Evolutionary conservation across 345 rosid genomes (phyloP).

Genomic region (Salix exigua): DNA sequence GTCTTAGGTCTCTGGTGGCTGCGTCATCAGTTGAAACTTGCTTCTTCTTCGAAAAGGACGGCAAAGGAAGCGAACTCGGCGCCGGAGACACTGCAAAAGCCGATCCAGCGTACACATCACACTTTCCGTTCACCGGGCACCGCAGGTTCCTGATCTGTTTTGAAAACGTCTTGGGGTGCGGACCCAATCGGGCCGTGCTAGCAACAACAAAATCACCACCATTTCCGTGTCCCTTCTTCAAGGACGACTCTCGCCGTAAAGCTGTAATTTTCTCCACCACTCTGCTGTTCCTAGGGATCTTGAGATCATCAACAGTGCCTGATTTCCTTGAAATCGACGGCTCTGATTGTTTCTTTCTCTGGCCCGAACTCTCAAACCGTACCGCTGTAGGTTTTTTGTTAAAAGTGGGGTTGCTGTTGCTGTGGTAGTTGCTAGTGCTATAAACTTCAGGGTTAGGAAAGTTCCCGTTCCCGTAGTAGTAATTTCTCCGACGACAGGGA

Average conservation of each 20-base stretch:
- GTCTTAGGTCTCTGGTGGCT: slow-evolving; percentile 62
- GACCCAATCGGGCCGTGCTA: slow-evolving; percentile 29
- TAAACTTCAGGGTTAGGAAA: background rate
- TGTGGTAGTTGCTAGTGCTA: background rate
- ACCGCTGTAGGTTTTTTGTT: slow-evolving; percentile 42
- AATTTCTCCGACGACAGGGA: slow-evolving; percentile 50
- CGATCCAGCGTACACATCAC: slow-evolving; percentile 53
- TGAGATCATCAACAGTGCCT: slow-evolving; percentile 36
- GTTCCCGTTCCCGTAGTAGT: slow-evolving; percentile 15
- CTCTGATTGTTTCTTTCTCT: slow-evolving; percentile 39
- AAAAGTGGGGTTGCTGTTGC: slow-evolving; percentile 15
- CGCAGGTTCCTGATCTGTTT: slow-evolving; percentile 23
- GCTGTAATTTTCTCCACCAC: slow-evolving; percentile 43
- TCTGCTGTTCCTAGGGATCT: slow-evolving; percentile 14
- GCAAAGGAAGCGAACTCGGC: slow-evolving; percentile 60
- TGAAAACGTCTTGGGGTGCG: slow-evolving; percentile 27
- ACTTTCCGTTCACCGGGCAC: slow-evolving; percentile 24
- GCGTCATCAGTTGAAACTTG: slow-evolving; percentile 40
- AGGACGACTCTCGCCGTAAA: slow-evolving; percentile 41
- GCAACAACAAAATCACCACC: slow-evolving; percentile 3
- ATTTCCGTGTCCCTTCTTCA: background rate
- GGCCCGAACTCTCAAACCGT: slow-evolving; percentile 23
- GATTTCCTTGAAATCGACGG: slow-evolving; percentile 33
- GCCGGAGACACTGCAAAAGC: slow-evolving; percentile 53
- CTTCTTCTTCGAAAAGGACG: slow-evolving; percentile 50